Evolutionary conservation across 208 protist genomes (phyloP).

Genomic region (Angomonas deanei): DNA sequence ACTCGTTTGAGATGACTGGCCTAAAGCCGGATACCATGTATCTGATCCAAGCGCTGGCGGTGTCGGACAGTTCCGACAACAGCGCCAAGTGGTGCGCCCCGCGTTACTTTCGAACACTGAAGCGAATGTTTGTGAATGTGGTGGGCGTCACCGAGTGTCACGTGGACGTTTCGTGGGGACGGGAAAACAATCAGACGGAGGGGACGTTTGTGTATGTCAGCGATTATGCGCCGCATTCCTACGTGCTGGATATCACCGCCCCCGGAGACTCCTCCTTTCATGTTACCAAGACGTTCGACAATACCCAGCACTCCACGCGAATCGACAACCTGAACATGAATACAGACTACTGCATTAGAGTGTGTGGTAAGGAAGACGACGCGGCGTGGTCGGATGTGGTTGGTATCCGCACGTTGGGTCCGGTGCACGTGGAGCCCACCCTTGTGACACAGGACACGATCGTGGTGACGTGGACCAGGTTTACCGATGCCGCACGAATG

Average conservation of each 20-base stretch:
- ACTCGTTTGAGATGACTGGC: slow-evolving; percentile 19
- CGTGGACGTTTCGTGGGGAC: slow-evolving; percentile 64
- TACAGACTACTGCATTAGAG: not conserved
- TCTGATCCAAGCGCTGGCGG: slow-evolving; percentile 72
- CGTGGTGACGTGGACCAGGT: not conserved
- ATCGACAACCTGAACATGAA: not conserved
- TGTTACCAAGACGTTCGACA: not conserved
- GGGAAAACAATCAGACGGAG: slow-evolving; percentile 45
- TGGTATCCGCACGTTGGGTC: not conserved
- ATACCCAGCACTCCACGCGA: not conserved
- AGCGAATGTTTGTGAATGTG: slow-evolving; percentile 43
- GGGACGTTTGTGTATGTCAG: slow-evolving; percentile 18
- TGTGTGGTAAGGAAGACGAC: not conserved
- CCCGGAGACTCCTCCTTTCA: not conserved
- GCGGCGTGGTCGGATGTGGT: not conserved
- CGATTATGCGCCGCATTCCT: not conserved
- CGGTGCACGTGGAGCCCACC: slow-evolving; percentile 18
- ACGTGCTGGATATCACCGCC: not conserved
- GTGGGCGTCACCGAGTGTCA: slow-evolving; percentile 68
- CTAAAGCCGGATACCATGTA: slow-evolving; percentile 61
- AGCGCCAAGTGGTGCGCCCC: slow-evolving; percentile 68
- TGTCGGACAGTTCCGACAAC: slow-evolving; percentile 32
- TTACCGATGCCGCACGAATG: not conserved
- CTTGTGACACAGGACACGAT: not conserved
- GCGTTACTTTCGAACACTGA: slow-evolving; percentile 62